Evolutionary conservation across 2,329 filamentous ascomycete species (phyloP).

Genomic region (Colletotrichum plurivorum): DNA sequence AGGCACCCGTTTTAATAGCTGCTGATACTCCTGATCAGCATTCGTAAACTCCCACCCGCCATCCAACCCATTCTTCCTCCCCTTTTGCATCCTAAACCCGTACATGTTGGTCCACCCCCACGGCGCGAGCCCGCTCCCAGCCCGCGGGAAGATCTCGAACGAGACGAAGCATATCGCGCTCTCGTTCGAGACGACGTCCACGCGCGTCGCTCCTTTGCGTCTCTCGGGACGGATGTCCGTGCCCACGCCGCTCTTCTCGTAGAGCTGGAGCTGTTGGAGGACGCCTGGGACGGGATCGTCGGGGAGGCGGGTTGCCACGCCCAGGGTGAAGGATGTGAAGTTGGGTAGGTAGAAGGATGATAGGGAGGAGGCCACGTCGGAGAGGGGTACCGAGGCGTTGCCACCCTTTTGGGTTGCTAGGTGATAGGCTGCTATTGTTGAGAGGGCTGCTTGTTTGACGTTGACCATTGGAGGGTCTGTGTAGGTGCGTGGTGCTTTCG

Average conservation of each 20-base stretch:
- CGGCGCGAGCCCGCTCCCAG: background rate
- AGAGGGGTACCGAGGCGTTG: slow-evolving; percentile 11
- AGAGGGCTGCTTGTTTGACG: slow-evolving; percentile 25
- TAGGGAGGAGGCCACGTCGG: background rate
- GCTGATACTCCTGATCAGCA: slow-evolving; percentile 47
- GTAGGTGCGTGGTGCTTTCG: background rate
- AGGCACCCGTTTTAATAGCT: slow-evolving; percentile 42
- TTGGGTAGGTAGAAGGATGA: slow-evolving; percentile 27
- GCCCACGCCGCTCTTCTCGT: slow-evolving; percentile 38
- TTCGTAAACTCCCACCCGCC: slow-evolving; percentile 42
- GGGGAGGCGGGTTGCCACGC: background rate
- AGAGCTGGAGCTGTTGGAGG: background rate
- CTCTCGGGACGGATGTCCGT: slow-evolving; percentile 17
- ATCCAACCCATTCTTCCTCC: slow-evolving; percentile 38
- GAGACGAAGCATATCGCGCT: slow-evolving; percentile 32
- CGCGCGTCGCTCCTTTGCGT: background rate
- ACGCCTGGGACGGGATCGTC: background rate
- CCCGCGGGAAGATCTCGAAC: slow-evolving; percentile 23
- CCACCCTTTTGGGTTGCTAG: slow-evolving; percentile 11
- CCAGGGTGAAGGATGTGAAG: slow-evolving; percentile 29
- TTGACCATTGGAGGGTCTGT: slow-evolving; percentile 19
- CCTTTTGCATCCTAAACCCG: slow-evolving; percentile 15
- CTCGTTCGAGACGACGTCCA: slow-evolving; percentile 26
- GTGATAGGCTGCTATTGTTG: slow-evolving; percentile 25
- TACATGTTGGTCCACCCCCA: slow-evolving; percentile 32